phyloP scores from a whole-genome alignment of 2,329 filamentous ascomycete genomes.

The Ascocoryne sarcoides region DNA sequence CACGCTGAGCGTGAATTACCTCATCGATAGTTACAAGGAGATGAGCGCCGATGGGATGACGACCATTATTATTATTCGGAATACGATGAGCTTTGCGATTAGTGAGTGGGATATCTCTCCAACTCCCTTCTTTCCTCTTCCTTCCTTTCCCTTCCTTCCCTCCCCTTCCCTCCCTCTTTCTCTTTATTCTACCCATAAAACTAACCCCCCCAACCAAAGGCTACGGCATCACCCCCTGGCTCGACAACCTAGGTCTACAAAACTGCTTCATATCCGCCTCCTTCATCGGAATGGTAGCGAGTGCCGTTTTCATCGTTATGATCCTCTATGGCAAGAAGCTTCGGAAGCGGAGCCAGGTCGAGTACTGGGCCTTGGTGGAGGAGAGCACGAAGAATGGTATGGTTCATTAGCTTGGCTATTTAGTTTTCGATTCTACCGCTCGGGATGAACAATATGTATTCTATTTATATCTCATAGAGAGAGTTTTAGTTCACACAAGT shows the following conservation, averaged over 20 bases:
- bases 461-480: no score
- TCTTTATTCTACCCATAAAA: constrained; percentile 33
- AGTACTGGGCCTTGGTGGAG: background rate
- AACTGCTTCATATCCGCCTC: constrained; percentile 35
- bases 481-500: no score
- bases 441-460: no score
- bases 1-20: constrained; percentile 35
- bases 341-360: background rate
- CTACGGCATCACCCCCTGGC: constrained; percentile 32
- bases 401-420: constrained; percentile 17
- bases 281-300: constrained; percentile 26
- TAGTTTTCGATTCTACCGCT: no score
- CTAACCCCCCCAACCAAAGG: background rate
- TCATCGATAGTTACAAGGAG: constrained; percentile 38
- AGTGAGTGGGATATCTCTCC: no score
- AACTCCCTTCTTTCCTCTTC: no score
- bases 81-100: constrained; percentile 40
- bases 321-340: constrained; percentile 25
- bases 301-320: constrained; percentile 25
- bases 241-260: constrained; percentile 31
- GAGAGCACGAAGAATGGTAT: background rate
- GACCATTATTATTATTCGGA: constrained; percentile 37
- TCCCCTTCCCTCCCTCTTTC: no score
- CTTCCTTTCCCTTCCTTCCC: no score
- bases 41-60: constrained; percentile 38